Conservation (phyloP, 2,329 filamentous ascomycete genomes). For the Mariannaea sp. region DNA sequence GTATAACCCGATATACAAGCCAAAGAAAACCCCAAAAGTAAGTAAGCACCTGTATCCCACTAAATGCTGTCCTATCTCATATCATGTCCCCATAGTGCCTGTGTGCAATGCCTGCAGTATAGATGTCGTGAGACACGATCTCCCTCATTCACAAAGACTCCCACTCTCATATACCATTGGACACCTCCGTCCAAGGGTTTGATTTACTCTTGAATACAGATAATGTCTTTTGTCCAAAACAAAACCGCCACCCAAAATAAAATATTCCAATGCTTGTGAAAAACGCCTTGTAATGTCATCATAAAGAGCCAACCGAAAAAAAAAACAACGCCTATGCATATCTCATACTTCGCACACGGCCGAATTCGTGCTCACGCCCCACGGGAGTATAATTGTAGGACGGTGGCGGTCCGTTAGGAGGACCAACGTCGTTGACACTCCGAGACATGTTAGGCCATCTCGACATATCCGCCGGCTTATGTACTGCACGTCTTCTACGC, state of each 20-base stretch:
- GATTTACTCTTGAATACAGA: too few relatives aligned
- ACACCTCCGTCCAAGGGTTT: too few relatives aligned
- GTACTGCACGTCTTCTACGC: conserved; percentile 30
- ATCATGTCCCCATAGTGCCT: background rate
- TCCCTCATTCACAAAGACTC: background rate
- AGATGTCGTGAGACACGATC: background rate
- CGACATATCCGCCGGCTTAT: conserved; percentile 36
- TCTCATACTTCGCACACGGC: conserved; percentile 36
- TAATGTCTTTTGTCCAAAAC: too few relatives aligned
- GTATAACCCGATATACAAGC: background rate
- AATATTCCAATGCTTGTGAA: too few relatives aligned
- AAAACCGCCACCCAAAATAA: too few relatives aligned
- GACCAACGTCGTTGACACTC: conserved; percentile 21
- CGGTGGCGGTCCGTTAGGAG: conserved; percentile 25
- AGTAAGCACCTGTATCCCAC: background rate
- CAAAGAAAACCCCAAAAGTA: background rate
- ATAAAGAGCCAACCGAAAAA: background rate
- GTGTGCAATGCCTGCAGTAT: background rate
- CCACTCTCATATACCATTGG: too few relatives aligned
- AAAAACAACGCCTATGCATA: conserved; percentile 36
- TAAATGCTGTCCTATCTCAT: background rate
- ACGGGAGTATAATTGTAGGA: conserved; percentile 32
- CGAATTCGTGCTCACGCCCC: conserved; percentile 22
- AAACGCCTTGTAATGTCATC: background rate
- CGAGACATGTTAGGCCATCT: conserved; percentile 34